These are phyloP conservation scores for Knoxia roxburghii DNA, from an alignment of 257 asterid genomes.

Conservation along the genomic window DNA sequence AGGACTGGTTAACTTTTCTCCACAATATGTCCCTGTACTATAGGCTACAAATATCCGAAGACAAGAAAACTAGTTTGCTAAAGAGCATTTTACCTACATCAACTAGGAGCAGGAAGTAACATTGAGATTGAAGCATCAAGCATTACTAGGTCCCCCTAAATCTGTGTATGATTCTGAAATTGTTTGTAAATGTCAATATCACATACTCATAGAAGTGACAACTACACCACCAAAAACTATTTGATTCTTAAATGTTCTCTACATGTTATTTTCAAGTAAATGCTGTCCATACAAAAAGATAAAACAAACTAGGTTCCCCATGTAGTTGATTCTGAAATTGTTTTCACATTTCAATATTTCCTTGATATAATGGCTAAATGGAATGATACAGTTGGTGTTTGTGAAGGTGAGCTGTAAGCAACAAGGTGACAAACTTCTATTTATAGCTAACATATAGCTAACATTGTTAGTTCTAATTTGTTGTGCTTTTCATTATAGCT, in stretches of 20 bases:
- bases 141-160: neutral
- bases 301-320: neutral
- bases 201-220: neutral
- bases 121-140: neutral
- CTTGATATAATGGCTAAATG: neutral
- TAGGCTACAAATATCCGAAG: neutral
- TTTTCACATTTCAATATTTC: neutral
- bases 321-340: neutral
- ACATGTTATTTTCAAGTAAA: neutral
- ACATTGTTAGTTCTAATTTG: neutral
- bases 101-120: neutral
- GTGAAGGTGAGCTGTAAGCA: neutral
- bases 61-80: neutral
- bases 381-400: neutral
- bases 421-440: no score
- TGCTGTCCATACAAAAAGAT: neutral
- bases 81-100: neutral
- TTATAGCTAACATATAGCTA: no score
- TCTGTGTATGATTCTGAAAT: neutral
- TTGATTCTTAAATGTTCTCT: neutral
- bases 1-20: neutral
- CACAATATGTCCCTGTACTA: neutral
- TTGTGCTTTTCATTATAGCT: neutral
- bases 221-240: neutral
- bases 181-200: neutral